Percentiles rank a stretch among this genome's conserved stretches.
Conservation (phyloP, 129 eudicot genomes). For the Flaveria bidentis region DNA sequence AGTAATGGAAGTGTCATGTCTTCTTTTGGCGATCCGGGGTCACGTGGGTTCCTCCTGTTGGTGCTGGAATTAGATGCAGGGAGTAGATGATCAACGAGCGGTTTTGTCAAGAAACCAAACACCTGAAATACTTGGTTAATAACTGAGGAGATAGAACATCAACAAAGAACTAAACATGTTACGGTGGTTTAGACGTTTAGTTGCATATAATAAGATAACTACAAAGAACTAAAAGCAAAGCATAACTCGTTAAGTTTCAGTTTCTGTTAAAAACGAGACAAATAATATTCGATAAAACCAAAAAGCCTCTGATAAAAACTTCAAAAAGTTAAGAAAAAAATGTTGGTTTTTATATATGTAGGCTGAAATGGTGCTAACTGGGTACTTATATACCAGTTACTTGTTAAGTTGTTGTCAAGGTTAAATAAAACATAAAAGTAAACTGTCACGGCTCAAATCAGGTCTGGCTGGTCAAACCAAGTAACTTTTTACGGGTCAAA, state of each 20-base stretch:
- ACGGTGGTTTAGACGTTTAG: too few species aligned
- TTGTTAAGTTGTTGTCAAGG: not conserved
- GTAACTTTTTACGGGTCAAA: too few species aligned
- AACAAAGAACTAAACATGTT: too few species aligned
- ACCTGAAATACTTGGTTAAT: slow-evolving; percentile 46
- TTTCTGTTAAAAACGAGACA: too few species aligned
- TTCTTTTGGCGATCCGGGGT: slow-evolving; percentile 63
- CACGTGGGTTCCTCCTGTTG: slow-evolving; percentile 30
- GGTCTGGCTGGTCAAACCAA: not conserved
- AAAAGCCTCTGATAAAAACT: not conserved
- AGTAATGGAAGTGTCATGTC: slow-evolving; percentile 74
- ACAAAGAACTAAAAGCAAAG: too few species aligned
- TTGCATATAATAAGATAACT: not conserved
- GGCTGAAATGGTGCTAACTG: not conserved
- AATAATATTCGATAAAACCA: too few species aligned
- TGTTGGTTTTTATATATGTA: not conserved
- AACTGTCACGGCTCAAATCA: too few species aligned
- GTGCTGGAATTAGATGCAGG: slow-evolving; percentile 39
- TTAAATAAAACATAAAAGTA: not conserved
- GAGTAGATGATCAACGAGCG: slow-evolving; percentile 55
- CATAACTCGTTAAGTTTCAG: not conserved
- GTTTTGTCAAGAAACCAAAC: slow-evolving; percentile 85
- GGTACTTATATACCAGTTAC: not conserved
- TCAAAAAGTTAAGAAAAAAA: not conserved
- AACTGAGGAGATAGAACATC: too few species aligned